phyloP scores from a whole-genome alignment of 495 filamentous ascomycete genomes.

The Aspergillus sparsus region DNA sequence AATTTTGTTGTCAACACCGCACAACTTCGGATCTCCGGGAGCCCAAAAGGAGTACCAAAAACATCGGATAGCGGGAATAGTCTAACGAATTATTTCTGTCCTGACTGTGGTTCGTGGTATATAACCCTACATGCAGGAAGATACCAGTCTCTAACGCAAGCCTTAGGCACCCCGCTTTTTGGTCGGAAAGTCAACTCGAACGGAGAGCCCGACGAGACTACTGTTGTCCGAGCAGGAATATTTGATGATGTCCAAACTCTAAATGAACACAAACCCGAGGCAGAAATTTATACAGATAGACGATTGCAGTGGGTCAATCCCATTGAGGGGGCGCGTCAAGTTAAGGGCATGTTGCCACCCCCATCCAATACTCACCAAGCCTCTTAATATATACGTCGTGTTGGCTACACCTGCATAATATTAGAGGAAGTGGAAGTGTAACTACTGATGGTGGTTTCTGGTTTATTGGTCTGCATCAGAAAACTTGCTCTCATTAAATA shows the following conservation, averaged over 20 bases:
- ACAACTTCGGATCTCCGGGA: slow-evolving; percentile 33
- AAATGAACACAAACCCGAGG: slow-evolving; percentile 29
- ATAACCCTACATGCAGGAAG: not conserved
- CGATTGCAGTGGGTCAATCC: slow-evolving; percentile 32
- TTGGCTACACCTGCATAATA: no score
- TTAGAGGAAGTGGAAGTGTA: no score
- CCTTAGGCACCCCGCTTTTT: slow-evolving; percentile 40
- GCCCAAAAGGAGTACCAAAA: slow-evolving; percentile 35
- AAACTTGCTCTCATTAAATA: no score
- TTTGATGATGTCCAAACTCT: slow-evolving; percentile 32
- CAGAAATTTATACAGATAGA: slow-evolving; percentile 32
- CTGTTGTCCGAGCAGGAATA: slow-evolving; percentile 39
- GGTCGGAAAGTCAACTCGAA: slow-evolving; percentile 24
- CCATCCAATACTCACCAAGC: not conserved
- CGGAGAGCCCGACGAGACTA: slow-evolving; percentile 24
- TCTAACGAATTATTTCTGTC: slow-evolving; percentile 40
- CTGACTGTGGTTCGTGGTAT: slow-evolving; percentile 37
- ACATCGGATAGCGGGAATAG: slow-evolving; percentile 39
- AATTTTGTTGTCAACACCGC: slow-evolving; percentile 30
- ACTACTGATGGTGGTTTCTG: no score
- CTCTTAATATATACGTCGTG: no score
- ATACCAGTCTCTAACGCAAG: slow-evolving; percentile 9
- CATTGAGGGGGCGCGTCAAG: slow-evolving; percentile 34
- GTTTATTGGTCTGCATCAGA: no score
- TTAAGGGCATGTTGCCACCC: slow-evolving; percentile 27